phyloP scores from a whole-genome alignment of 108 stramenopile species.

The Chaetoceros muelleri region DNA sequence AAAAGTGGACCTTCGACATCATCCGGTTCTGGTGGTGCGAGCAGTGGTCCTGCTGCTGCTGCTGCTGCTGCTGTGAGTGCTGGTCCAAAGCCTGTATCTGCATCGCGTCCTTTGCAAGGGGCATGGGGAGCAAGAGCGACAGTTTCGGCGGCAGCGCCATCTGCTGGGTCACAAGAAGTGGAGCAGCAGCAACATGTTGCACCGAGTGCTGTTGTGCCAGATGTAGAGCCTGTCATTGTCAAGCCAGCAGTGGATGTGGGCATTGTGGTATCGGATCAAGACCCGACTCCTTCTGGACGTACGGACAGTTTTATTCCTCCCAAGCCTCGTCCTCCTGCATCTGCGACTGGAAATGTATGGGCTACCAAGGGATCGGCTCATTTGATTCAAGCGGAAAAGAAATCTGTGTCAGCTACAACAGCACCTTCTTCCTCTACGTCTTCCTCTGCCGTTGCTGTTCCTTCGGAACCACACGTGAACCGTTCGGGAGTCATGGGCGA shows the following conservation, averaged over 20 bases:
- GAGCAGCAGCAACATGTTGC: constrained; percentile 11
- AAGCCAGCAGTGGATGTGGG: constrained; percentile 30
- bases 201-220: constrained; percentile 5
- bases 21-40: background rate
- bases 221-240: constrained; percentile 3
- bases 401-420: constrained; percentile 27
- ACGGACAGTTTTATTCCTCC: constrained; percentile 2
- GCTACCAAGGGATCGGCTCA: constrained; percentile 79
- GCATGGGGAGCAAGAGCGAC: constrained; percentile 49
- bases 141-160: constrained; percentile 6
- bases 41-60: constrained; percentile 8
- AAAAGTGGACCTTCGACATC: background rate
- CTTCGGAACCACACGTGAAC: constrained; percentile 2
- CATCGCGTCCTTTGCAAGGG: constrained; percentile 39
- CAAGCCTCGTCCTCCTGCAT: constrained; percentile 14
- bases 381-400: constrained; percentile 67
- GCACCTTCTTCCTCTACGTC: constrained; percentile 24
- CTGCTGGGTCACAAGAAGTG: constrained; percentile 8
- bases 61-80: constrained; percentile 16
- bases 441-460: constrained; percentile 15
- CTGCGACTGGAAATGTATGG: constrained; percentile 71
- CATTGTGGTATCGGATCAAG: constrained; percentile 7
- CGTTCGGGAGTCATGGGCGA: constrained; percentile 1
- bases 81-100: constrained; percentile 32
- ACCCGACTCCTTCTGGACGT: constrained; percentile 42